These are phyloP conservation scores for Paraconiothyrium brasiliense DNA, from an alignment of 2,329 filamentous ascomycete genomes.

Conservation along the genomic window DNA sequence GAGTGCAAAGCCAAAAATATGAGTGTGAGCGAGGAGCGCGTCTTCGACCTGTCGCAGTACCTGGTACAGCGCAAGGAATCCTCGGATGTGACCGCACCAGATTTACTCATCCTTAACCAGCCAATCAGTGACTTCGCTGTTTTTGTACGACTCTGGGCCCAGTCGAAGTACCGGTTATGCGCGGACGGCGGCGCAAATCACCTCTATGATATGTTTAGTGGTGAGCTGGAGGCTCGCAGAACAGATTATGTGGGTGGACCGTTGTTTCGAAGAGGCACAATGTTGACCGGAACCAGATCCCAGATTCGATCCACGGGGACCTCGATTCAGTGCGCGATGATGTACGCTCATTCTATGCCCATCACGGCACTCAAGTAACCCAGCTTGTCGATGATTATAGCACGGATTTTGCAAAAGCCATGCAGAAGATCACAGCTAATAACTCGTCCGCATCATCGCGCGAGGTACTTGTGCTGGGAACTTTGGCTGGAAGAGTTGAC, in stretches of 20 bases:
- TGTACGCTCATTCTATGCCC: slow-evolving; percentile 72
- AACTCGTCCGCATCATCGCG: slow-evolving; percentile 50
- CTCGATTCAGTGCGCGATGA: slow-evolving; percentile 80
- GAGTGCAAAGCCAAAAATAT: slow-evolving; percentile 20
- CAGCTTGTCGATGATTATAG: slow-evolving; percentile 82
- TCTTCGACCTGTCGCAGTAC: slow-evolving; percentile 39
- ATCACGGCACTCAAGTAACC: slow-evolving; percentile 69
- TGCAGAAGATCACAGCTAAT: slow-evolving; percentile 66
- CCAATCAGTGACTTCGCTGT: slow-evolving; percentile 59
- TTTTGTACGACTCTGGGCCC: slow-evolving; percentile 57
- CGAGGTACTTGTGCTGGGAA: slow-evolving; percentile 82
- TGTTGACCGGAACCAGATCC: slow-evolving; percentile 41
- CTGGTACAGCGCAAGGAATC: slow-evolving; percentile 31
- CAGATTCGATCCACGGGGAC: slow-evolving; percentile 82
- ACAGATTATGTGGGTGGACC: slow-evolving; percentile 41
- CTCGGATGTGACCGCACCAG: slow-evolving; percentile 32
- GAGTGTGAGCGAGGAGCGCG: slow-evolving; percentile 24
- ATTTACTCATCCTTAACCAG: slow-evolving; percentile 58
- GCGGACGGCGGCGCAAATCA: slow-evolving; percentile 92
- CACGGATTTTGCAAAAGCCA: slow-evolving; percentile 87
- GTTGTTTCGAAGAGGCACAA: slow-evolving; percentile 20
- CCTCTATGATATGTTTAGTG: slow-evolving; percentile 64
- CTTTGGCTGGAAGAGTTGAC: slow-evolving; percentile 89
- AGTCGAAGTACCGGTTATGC: slow-evolving; percentile 74
- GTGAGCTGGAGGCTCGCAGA: slow-evolving; percentile 31